Percentiles rank a stretch among this genome's conserved stretches.
These are phyloP conservation scores for Wickerhamiella allomyrinae DNA, from an alignment of 805 yeast genomes.

Conservation along the genomic window DNA sequence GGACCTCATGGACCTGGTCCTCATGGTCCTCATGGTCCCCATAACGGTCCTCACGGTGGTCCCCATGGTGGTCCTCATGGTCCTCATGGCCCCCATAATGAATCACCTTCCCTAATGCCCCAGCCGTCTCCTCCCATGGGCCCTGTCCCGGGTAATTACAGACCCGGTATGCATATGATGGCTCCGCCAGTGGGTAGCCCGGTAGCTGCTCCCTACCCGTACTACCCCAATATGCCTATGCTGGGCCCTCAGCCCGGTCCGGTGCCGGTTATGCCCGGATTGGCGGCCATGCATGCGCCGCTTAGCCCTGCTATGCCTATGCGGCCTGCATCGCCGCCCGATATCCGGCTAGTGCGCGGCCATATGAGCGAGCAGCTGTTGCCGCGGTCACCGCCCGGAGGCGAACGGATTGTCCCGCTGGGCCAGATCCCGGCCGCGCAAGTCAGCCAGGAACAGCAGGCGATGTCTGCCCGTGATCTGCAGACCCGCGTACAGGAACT, in stretches of 20 bases:
- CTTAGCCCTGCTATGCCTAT: background rate
- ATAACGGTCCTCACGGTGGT: no score
- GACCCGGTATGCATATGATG: conserved; percentile 1
- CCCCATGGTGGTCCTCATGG: no score
- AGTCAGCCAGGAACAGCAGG: conserved; percentile 5
- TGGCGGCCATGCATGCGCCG: conserved; percentile 6
- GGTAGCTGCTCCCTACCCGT: background rate
- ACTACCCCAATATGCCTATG: background rate
- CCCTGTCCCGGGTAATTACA: background rate
- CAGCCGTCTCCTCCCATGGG: conserved; percentile 2
- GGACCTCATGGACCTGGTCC: no score
- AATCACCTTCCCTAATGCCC: background rate
- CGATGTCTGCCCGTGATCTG: conserved; percentile 30
- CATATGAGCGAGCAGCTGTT: conserved; percentile 20
- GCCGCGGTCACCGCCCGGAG: conserved; percentile 17
- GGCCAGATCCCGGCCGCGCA: conserved; percentile 16
- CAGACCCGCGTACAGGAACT: conserved; percentile 73
- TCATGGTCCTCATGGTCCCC: no score
- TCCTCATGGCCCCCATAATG: background rate
- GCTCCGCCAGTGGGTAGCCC: conserved; percentile 1
- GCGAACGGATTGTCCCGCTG: conserved; percentile 19
- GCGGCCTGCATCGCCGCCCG: conserved; percentile 9
- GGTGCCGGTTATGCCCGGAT: conserved; percentile 8
- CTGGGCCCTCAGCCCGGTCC: conserved; percentile 8
- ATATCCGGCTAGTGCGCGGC: conserved; percentile 15